Percentiles rank a stretch among this genome's conserved stretches.
Conservation (phyloP, 169 alveolate species). For the Plasmodium gonderi region DNA sequence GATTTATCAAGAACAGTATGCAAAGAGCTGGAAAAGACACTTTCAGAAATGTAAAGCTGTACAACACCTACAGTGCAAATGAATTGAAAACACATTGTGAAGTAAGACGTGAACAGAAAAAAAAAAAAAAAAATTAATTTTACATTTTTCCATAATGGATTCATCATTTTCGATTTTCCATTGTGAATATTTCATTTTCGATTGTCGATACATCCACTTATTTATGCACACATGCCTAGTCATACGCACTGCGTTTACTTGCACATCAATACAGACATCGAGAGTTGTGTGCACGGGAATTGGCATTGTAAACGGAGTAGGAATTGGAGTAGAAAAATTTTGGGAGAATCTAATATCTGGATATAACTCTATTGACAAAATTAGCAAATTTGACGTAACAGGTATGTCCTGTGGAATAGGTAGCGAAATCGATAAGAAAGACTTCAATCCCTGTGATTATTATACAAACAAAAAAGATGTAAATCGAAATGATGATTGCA, state of each 20-base stretch:
- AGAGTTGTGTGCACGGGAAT: conserved; percentile 82
- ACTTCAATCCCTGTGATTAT: conserved; percentile 76
- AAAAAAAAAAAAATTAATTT: neutral
- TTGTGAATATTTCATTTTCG: too few relatives aligned
- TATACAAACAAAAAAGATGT: conserved; percentile 79
- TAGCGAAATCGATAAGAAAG: conserved; percentile 71
- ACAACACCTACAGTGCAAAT: conserved; percentile 39
- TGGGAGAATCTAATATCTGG: conserved; percentile 79
- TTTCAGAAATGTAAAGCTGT: conserved; percentile 28
- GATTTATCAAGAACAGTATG: conserved; percentile 37
- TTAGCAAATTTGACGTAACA: conserved; percentile 79
- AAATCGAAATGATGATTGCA: conserved; percentile 80
- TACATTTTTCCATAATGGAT: neutral
- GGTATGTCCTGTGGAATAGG: conserved; percentile 82
- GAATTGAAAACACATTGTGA: conserved; percentile 52
- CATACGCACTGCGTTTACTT: neutral
- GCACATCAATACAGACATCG: conserved; percentile 40
- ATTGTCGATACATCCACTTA: too few relatives aligned
- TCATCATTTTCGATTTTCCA: too few relatives aligned
- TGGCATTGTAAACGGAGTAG: conserved; percentile 82
- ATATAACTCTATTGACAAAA: conserved; percentile 75
- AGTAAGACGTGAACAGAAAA: conserved; percentile 36
- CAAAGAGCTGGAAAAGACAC: conserved; percentile 18
- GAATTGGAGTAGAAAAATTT: conserved; percentile 78
- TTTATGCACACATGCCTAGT: neutral